Evolutionary conservation across 1,139 yeast species (phyloP).

Genomic region (Suhomyces guaymorum): DNA sequence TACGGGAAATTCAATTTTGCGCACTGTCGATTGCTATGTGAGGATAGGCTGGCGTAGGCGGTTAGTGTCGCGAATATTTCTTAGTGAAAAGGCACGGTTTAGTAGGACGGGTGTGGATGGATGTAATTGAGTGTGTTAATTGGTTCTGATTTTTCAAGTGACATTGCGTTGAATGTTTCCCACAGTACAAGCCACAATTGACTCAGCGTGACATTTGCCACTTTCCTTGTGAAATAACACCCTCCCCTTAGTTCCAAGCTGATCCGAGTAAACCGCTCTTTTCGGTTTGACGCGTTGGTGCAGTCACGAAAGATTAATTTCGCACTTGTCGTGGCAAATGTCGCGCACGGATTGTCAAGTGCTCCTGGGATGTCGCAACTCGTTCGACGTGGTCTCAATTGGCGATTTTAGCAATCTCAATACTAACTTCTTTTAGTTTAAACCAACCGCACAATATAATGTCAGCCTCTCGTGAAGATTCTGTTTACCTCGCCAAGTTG

Average conservation of each 20-base stretch:
- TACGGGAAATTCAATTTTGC: not conserved
- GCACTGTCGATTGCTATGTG: slow-evolving; percentile 1
- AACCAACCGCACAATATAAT: slow-evolving; percentile 31
- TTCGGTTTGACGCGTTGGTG: slow-evolving; percentile 3
- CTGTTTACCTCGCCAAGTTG: slow-evolving; percentile 96
- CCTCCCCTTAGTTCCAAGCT: too few species aligned
- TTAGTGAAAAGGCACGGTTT: too few species aligned
- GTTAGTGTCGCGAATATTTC: too few species aligned
- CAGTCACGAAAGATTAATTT: slow-evolving; percentile 1
- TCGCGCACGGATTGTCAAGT: slow-evolving; percentile 8
- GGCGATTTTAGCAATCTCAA: slow-evolving; percentile 2
- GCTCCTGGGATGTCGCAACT: slow-evolving; percentile 7
- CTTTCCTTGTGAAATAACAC: too few species aligned
- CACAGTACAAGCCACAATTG: too few species aligned
- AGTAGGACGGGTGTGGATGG: too few species aligned
- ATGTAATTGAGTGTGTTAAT: too few species aligned
- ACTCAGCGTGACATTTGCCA: too few species aligned
- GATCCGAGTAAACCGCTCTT: slow-evolving; percentile 3
- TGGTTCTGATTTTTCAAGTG: too few species aligned
- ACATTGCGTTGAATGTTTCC: too few species aligned
- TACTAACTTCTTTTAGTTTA: slow-evolving; percentile 12
- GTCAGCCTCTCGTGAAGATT: slow-evolving; percentile 95
- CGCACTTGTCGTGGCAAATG: slow-evolving; percentile 7
- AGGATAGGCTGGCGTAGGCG: not conserved
- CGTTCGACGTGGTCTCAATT: slow-evolving; percentile 3